These are phyloP conservation scores for Trichosporon sp. DNA, from an alignment of 1,284 basidiomycete species.

Conservation along the genomic window DNA sequence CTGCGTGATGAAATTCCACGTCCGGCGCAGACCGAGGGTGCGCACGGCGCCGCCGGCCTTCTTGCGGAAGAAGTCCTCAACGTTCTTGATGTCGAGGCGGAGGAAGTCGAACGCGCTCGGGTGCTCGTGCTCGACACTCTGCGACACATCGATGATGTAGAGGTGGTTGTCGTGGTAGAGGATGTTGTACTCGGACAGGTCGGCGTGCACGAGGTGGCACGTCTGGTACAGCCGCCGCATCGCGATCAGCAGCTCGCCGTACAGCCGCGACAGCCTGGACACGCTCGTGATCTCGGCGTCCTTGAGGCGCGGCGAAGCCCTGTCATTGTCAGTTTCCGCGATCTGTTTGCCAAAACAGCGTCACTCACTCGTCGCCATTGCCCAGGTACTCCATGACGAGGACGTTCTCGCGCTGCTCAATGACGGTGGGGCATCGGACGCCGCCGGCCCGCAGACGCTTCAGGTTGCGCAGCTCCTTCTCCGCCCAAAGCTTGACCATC, in stretches of 20 bases:
- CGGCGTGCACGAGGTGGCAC: conserved; percentile 94
- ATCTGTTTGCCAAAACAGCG: not conserved
- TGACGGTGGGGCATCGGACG: conserved; percentile 76
- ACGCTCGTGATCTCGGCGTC: conserved; percentile 65
- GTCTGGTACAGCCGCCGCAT: conserved; percentile 81
- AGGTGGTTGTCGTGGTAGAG: conserved; percentile 66
- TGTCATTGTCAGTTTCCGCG: conserved; percentile 39
- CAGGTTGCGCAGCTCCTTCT: conserved; percentile 97
- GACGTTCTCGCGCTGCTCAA: conserved; percentile 95
- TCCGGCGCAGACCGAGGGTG: conserved; percentile 72
- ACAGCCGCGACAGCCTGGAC: conserved; percentile 57
- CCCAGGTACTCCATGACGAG: conserved; percentile 95
- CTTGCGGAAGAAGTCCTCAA: conserved; percentile 85
- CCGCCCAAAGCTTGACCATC: conserved; percentile 98
- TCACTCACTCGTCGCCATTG: conserved; percentile 54
- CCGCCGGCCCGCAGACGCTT: conserved; percentile 76
- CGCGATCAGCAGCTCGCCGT: conserved; percentile 72
- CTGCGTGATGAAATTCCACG: conserved; percentile 82
- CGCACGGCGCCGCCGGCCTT: conserved; percentile 59
- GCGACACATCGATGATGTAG: conserved; percentile 96
- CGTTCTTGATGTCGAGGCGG: conserved; percentile 83
- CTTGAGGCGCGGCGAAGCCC: conserved; percentile 85
- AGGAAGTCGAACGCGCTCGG: conserved; percentile 94
- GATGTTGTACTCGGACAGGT: conserved; percentile 98
- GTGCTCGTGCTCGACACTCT: conserved; percentile 98